These are phyloP conservation scores for Podila verticillata DNA, from an alignment of 192 early-diverging fungal genomes.

Conservation along the genomic window DNA sequence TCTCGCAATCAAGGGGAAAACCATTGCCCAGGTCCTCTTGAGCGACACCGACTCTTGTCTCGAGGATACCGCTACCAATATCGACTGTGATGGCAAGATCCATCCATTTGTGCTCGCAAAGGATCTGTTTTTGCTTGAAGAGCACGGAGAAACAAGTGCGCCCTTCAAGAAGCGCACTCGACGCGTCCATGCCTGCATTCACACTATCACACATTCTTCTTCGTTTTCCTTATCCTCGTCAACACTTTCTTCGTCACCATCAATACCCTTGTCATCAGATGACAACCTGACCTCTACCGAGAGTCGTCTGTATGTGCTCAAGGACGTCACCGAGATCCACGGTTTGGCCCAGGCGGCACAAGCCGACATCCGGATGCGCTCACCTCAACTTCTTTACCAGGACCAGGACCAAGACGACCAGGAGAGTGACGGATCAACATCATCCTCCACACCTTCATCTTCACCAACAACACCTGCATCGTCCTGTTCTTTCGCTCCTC, in stretches of 20 bases:
- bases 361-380: conserved; percentile 2
- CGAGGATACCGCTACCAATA: neutral
- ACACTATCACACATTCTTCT: neutral
- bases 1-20: neutral
- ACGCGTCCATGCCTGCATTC: conserved; percentile 37
- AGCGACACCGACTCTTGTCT: neutral
- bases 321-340: conserved; percentile 38
- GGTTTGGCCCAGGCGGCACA: conserved; percentile 9
- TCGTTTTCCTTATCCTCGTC: neutral
- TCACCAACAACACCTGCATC: neutral
- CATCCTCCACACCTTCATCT: neutral
- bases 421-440: neutral
- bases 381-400: neutral
- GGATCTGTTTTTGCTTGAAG: neutral
- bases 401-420: neutral
- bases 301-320: conserved; percentile 35
- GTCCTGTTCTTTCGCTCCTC: neutral
- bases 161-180: neutral
- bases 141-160: too few species aligned
- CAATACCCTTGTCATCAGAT: neutral
- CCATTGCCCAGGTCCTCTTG: conserved; percentile 12
- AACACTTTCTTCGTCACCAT: neutral
- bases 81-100: neutral
- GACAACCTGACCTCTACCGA: too few species aligned
- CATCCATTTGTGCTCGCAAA: conserved; percentile 13